Evolutionary conservation across 176 grass and related monocot genomes (phyloP).

Genomic region (Ampelocalamus luodianensis): DNA sequence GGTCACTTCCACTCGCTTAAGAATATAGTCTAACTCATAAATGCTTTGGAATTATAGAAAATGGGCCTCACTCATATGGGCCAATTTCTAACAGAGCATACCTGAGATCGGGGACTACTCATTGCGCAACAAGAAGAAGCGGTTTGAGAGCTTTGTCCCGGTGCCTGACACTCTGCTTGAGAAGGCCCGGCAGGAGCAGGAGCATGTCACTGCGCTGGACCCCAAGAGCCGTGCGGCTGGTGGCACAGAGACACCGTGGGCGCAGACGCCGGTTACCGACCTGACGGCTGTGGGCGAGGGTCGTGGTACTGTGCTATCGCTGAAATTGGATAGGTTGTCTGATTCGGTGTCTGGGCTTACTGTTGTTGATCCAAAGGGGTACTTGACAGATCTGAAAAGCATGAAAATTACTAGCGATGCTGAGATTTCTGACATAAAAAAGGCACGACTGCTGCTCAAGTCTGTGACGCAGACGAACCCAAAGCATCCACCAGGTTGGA

Average conservation of each 20-base stretch:
- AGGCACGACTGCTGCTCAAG: constrained; percentile 81
- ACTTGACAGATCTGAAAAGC: constrained; percentile 87
- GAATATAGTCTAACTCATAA: no score
- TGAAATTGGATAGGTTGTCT: constrained; percentile 84
- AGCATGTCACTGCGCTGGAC: constrained; percentile 88
- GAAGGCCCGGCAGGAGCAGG: constrained; percentile 96
- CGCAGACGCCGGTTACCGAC: constrained; percentile 83
- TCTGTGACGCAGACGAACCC: constrained; percentile 94
- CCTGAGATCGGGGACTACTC: constrained; percentile 94
- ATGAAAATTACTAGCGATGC: constrained; percentile 98
- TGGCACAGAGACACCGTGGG: constrained; percentile 83
- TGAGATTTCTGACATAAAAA: constrained; percentile 96
- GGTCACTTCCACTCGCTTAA: no score
- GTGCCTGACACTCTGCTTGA: constrained; percentile 85
- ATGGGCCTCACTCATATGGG: no score
- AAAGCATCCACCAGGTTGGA: constrained; percentile 94
- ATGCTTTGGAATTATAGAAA: no score
- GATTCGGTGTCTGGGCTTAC: constrained; percentile 90
- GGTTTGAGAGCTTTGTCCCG: constrained; percentile 90
- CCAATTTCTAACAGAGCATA: no score
- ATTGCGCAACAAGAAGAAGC: constrained; percentile 88
- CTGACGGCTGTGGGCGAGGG: constrained; percentile 90
- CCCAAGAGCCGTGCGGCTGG: constrained; percentile 76
- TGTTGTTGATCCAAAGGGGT: constrained; percentile 94
- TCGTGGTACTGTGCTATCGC: constrained; percentile 86